These are phyloP conservation scores for Sphaerostilbella broomeana DNA, from an alignment of 2,329 filamentous ascomycete species.

Conservation along the genomic window DNA sequence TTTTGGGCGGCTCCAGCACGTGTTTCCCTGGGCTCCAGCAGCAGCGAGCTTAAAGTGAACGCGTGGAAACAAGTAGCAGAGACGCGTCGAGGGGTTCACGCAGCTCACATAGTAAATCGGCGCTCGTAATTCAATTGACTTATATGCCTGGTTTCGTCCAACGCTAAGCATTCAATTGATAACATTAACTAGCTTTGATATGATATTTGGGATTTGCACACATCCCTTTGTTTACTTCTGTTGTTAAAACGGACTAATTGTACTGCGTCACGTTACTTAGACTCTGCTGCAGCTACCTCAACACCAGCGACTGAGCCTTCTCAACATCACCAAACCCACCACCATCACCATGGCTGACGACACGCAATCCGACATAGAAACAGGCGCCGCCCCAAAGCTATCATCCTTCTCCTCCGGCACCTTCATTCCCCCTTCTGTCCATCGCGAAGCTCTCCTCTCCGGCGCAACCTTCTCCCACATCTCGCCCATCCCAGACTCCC, in stretches of 20 bases:
- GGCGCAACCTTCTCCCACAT: slow-evolving; percentile 67
- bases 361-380: no score
- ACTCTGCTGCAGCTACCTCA: not conserved
- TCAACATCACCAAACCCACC: not conserved
- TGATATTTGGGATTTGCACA: no score
- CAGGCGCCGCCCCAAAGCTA: not conserved
- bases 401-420: slow-evolving; percentile 5
- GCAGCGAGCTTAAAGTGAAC: slow-evolving; percentile 4
- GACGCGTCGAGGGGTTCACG: slow-evolving; percentile 23
- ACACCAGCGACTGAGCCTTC: no score
- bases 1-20: slow-evolving; percentile 6
- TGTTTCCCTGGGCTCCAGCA: slow-evolving; percentile 8
- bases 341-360: no score
- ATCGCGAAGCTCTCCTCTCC: slow-evolving; percentile 47
- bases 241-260: no score
- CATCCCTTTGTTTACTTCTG: no score
- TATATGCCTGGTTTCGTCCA: no score
- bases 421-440: slow-evolving; percentile 66
- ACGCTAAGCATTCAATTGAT: no score
- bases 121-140: no score
- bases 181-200: no score
- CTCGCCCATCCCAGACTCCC: slow-evolving; percentile 58
- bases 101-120: no score
- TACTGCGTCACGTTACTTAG: not conserved
- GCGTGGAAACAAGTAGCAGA: slow-evolving; percentile 2